phyloP scores from a whole-genome alignment of 2,329 filamentous ascomycete genomes.

The Phialophora tarda region DNA sequence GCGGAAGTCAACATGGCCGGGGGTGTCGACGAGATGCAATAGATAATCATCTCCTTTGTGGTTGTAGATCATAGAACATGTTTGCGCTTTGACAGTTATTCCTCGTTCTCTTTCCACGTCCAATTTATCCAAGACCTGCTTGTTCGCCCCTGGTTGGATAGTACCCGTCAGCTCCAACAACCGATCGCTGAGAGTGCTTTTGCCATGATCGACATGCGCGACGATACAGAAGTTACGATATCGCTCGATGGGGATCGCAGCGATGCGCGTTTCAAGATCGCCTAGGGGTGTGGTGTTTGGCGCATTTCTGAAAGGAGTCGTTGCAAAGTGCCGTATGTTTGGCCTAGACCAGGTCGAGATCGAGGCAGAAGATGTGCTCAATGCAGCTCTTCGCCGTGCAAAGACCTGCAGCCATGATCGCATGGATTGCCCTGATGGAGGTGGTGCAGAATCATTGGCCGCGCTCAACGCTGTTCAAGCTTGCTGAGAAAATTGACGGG shows the following conservation, averaged over 20 bases:
- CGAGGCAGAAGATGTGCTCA: conserved; percentile 32
- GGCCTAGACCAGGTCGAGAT: neutral
- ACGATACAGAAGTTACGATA: conserved; percentile 97
- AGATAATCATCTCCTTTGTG: conserved; percentile 86
- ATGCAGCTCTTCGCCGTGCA: conserved; percentile 39
- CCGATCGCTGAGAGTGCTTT: conserved; percentile 92
- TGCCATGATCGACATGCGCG: conserved; percentile 98
- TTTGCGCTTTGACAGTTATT: conserved; percentile 98
- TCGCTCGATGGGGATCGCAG: conserved; percentile 57
- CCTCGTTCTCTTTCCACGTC: conserved; percentile 95
- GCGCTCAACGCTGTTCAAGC: neutral
- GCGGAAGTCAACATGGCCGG: conserved; percentile 95
- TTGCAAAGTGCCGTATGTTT: conserved; percentile 42
- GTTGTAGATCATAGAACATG: conserved; percentile 96
- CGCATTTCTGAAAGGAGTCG: conserved; percentile 40
- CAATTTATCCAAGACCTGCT: conserved; percentile 95
- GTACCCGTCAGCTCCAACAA: conserved; percentile 93
- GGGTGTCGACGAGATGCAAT: conserved; percentile 93
- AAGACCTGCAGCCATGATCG: conserved; percentile 40
- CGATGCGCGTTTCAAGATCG: conserved; percentile 64
- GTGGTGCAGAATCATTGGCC: conserved; percentile 13
- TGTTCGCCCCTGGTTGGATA: conserved; percentile 82
- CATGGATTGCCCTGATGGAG: conserved; percentile 32
- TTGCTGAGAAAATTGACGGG: conserved; percentile 1
- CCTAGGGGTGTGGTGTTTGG: conserved; percentile 44